Evolutionary conservation across 805 yeast genomes (phyloP), one percentile per base, ranked within the genome.

Genomic region (Teunomyces pallodes): DNA sequence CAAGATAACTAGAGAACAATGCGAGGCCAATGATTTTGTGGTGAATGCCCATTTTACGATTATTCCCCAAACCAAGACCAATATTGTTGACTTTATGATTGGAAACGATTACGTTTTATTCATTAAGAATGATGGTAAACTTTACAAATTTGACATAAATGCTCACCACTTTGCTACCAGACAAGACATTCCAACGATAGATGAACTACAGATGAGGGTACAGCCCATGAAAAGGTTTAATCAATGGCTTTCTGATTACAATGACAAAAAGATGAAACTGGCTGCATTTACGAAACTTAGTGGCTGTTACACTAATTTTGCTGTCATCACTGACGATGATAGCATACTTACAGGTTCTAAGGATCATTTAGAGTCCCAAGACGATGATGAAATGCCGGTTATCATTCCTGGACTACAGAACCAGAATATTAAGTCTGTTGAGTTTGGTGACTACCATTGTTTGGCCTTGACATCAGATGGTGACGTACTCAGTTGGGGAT

Each of bases 381-480:
- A 55, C 49, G 8, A 13, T 41, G 35, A 51, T 40, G 24, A 46
- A 51, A 52, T 59, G 14, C 79, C 80, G 0, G 42, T 47, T 1
- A 49, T 74, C 1, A 51, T 74, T 9, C 61, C 65, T 0, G 80
- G 76, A 40, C 54, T 81, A 10, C 83, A 80, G 54, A 64, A 75
- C 5, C 71, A 61, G 20, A 72, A 73, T 1, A 74, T 86, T 28
- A 72, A 81, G 5, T 76, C 84, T 2, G 67, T 86, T 1, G 82
- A 80, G 0, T 77, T 83, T 45, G 95, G 92, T 1, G 94, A 87
- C 60, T 82, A 85, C 57, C 95, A 87, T 59, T 72, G 61, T 28
- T 56, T 87, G 41, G 92, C 88, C 0, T 65, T 87, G n/a, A 70
- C 82, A 3, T 69, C 70, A 40, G 67, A 70, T 13, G 94, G 94